These are phyloP conservation scores for Trichophyton verrucosum DNA, from an alignment of 2,329 filamentous ascomycete species.

Conservation along the genomic window DNA sequence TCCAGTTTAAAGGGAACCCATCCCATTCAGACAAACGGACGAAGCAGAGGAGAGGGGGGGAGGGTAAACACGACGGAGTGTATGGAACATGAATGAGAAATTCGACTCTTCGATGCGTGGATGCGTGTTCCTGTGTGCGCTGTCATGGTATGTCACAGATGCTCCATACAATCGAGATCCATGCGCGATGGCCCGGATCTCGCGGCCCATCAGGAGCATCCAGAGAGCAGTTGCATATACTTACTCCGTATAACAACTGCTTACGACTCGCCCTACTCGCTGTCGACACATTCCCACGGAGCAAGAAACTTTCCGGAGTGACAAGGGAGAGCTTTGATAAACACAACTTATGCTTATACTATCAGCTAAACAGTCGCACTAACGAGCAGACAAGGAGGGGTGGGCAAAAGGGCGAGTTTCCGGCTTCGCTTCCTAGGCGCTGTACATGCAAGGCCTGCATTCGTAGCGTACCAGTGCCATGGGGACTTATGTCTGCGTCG, in stretches of 20 bases:
- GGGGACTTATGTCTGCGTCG: neutral
- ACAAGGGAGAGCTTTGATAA: conserved; percentile 1
- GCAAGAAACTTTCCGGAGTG: neutral
- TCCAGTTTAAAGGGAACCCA: neutral
- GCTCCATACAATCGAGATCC: neutral
- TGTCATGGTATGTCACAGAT: neutral
- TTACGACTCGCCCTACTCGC: too few species aligned
- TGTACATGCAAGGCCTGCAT: neutral
- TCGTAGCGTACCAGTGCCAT: neutral
- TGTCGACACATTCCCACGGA: neutral
- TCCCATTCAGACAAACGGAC: neutral
- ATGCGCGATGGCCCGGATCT: neutral
- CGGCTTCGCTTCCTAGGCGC: neutral
- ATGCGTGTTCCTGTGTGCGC: neutral
- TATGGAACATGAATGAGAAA: neutral
- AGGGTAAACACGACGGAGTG: too few species aligned
- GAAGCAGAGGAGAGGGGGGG: too few species aligned
- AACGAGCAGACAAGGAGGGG: too few species aligned
- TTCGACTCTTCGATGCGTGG: neutral
- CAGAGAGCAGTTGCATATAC: too few species aligned
- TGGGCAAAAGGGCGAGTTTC: neutral
- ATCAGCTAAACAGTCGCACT: neutral
- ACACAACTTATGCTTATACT: neutral
- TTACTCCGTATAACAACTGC: too few species aligned
- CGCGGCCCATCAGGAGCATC: neutral